These are phyloP conservation scores for Trichoderma atrobrunneum DNA, from an alignment of 2,329 filamentous ascomycete species.

Conservation along the genomic window DNA sequence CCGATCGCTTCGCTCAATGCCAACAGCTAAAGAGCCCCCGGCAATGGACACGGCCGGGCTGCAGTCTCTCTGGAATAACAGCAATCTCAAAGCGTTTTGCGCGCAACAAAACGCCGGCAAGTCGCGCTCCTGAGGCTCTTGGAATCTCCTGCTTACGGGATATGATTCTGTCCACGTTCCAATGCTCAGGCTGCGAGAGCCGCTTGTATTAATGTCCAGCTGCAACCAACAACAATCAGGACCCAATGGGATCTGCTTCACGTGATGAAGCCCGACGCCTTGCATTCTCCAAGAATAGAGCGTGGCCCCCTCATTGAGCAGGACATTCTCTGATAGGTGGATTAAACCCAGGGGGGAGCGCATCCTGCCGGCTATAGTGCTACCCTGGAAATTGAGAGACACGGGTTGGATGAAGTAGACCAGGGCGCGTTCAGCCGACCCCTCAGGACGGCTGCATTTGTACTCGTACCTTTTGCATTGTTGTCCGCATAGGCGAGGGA, in stretches of 20 bases:
- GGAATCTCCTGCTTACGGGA: background rate
- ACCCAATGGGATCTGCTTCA: conserved; percentile 2
- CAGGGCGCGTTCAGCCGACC: background rate
- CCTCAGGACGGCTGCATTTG: background rate
- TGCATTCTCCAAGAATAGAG: background rate
- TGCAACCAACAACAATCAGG: background rate
- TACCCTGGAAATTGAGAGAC: background rate
- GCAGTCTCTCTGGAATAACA: background rate
- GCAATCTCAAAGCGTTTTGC: background rate
- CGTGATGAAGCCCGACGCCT: conserved; percentile 1
- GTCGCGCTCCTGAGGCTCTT: background rate
- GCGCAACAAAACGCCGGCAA: background rate
- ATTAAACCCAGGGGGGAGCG: background rate
- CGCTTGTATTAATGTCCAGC: background rate
- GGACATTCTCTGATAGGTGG: background rate
- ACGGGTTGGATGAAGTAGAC: background rate
- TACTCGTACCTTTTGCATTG: background rate
- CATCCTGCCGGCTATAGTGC: background rate
- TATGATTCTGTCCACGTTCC: background rate
- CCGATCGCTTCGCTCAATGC: background rate
- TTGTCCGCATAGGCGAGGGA: background rate
- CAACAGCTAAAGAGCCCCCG: background rate
- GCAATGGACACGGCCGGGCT: background rate
- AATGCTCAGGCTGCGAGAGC: background rate
- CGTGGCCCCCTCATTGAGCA: background rate